Evolutionary conservation across 441 rosid species (phyloP).

Genomic region (Sinapis alba): DNA sequence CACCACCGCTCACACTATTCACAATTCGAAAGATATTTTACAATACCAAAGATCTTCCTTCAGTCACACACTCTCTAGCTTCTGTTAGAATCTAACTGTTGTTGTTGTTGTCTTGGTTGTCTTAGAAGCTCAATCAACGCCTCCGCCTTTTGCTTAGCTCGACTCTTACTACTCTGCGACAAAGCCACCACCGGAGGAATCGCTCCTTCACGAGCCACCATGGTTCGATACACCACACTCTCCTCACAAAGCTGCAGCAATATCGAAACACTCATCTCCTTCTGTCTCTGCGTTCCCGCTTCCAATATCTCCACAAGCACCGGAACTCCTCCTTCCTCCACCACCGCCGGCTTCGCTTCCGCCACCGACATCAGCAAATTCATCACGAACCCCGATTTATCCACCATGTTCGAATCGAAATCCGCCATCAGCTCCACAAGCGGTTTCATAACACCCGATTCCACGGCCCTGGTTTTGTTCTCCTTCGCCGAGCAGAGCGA

Average conservation of each 20-base stretch:
- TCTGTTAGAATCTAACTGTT: not conserved
- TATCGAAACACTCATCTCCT: constrained; percentile 71
- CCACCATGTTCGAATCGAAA: constrained; percentile 88
- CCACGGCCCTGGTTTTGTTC: constrained; percentile 76
- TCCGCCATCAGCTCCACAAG: constrained; percentile 93
- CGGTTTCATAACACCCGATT: constrained; percentile 78
- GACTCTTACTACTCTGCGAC: constrained; percentile 73
- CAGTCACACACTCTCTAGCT: not conserved
- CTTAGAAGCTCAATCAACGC: constrained; percentile 72
- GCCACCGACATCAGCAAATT: constrained; percentile 53
- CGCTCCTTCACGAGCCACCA: constrained; percentile 94
- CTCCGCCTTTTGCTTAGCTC: constrained; percentile 92
- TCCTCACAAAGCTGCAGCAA: constrained; percentile 75
- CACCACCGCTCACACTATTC: not conserved
- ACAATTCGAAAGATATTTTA: not conserved
- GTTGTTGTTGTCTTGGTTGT: constrained; percentile 60
- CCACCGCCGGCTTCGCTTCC: constrained; percentile 72
- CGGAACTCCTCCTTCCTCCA: constrained; percentile 88
- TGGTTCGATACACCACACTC: constrained; percentile 55
- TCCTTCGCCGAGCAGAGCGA: constrained; percentile 77
- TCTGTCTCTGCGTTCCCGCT: constrained; percentile 83
- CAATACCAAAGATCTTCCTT: not conserved
- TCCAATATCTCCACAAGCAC: constrained; percentile 89
- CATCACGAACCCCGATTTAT: constrained; percentile 80
- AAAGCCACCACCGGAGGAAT: constrained; percentile 82